Evolutionary conservation across 768 basidiomycete genomes (phyloP).

Genomic region (Hortiboletus flavorubellus): DNA sequence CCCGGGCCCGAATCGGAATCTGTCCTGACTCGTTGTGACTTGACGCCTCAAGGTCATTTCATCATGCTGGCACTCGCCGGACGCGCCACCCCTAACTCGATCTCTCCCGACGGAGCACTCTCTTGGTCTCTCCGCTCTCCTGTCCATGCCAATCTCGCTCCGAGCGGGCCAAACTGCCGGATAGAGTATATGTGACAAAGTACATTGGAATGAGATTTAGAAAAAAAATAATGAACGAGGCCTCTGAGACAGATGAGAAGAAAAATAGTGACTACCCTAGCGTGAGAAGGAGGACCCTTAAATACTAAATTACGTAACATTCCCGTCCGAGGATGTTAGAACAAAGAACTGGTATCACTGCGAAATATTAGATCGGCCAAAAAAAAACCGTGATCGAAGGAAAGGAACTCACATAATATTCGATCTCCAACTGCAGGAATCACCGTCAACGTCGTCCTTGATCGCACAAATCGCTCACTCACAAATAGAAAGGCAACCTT

Average conservation of each 20-base stretch:
- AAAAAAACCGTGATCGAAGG: not conserved
- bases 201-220: conserved; percentile 6
- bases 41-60: too few species aligned
- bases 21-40: not conserved
- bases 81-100: too few species aligned
- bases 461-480: conserved; percentile 36
- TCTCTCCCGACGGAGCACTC: too few species aligned
- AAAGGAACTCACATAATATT: conserved; percentile 73
- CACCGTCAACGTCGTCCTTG: not conserved
- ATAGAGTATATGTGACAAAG: not conserved
- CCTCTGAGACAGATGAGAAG: not conserved
- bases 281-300: conserved; percentile 6
- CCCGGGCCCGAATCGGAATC: not conserved
- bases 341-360: conserved; percentile 20
- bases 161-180: not conserved
- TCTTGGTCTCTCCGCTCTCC: too few species aligned
- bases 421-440: conserved; percentile 77
- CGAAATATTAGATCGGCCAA: not conserved
- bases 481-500: conserved; percentile 90
- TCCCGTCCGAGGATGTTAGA: not conserved
- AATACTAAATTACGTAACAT: conserved; percentile 12
- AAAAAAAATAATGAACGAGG: not conserved
- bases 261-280: conserved; percentile 5
- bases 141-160: not conserved
- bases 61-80: too few species aligned